Conservation (phyloP, 257 asterid genomes). For the Scutellaria barbata region DNA sequence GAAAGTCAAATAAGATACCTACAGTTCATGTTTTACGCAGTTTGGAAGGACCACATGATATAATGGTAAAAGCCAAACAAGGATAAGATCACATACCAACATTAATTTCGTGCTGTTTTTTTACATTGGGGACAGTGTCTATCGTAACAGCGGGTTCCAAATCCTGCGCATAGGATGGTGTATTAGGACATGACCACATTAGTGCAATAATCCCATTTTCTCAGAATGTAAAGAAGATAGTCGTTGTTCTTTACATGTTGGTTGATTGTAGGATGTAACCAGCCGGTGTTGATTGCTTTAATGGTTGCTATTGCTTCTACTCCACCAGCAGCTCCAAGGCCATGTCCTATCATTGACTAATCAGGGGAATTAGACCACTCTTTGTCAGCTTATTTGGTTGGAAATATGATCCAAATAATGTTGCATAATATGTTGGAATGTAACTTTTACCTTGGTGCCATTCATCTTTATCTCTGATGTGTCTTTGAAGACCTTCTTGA, state of each 20-base stretch:
- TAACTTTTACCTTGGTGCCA: slow-evolving; percentile 57
- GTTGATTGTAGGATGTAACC: slow-evolving; percentile 53
- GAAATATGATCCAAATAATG: background rate
- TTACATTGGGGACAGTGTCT: slow-evolving; percentile 71
- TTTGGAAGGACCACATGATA: slow-evolving; percentile 20
- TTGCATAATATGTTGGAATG: background rate
- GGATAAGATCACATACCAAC: slow-evolving; percentile 56
- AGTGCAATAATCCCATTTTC: no score
- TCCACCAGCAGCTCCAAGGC: slow-evolving; percentile 58
- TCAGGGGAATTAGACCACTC: background rate
- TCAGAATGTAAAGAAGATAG: background rate
- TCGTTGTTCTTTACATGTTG: slow-evolving; percentile 40
- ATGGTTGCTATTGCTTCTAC: slow-evolving; percentile 54
- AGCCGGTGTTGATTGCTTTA: slow-evolving; percentile 52
- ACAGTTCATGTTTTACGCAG: background rate
- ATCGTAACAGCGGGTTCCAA: slow-evolving; percentile 48
- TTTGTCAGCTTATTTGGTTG: background rate
- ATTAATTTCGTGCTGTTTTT: slow-evolving; percentile 66
- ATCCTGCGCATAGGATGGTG: slow-evolving; percentile 29
- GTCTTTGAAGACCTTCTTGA: slow-evolving; percentile 68
- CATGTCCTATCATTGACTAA: slow-evolving; percentile 53
- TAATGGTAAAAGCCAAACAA: background rate
- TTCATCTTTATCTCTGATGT: slow-evolving; percentile 76
- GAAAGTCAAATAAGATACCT: no score
- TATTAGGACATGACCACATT: slow-evolving; percentile 1